Percentiles rank a stretch among this genome's conserved stretches.
Conservation (phyloP, 2,329 filamentous ascomycete species). For the Microsporum ferrugineum region DNA sequence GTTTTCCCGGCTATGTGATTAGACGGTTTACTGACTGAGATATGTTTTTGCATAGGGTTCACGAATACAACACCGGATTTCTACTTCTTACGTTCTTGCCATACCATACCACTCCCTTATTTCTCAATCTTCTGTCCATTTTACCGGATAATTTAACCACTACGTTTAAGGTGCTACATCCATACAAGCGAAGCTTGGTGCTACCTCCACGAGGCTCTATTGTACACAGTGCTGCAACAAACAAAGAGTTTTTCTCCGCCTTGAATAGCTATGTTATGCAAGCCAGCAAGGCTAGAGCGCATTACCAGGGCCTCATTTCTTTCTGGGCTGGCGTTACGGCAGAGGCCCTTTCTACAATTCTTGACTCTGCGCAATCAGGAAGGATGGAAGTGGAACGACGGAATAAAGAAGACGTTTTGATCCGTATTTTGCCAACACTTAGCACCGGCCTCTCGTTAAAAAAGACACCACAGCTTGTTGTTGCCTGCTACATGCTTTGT, state of each 20-base stretch:
- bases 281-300: conserved; percentile 57
- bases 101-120: conserved; percentile 77
- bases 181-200: conserved; percentile 68
- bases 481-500: conserved; percentile 85
- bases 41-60: conserved; percentile 48
- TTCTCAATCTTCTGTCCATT: conserved; percentile 76
- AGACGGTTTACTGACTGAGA: not conserved
- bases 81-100: conserved; percentile 81
- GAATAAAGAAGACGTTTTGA: conserved; percentile 64
- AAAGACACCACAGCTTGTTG: conserved; percentile 64
- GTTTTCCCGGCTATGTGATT: not conserved
- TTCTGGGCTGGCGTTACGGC: conserved; percentile 88
- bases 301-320: conserved; percentile 65
- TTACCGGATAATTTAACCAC: conserved; percentile 61
- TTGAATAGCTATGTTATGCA: conserved; percentile 71
- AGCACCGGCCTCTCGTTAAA: conserved; percentile 67
- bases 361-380: conserved; percentile 67
- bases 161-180: conserved; percentile 71
- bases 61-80: conserved; percentile 74
- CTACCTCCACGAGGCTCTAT: conserved; percentile 69
- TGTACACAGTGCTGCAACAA: conserved; percentile 71
- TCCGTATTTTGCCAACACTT: conserved; percentile 57
- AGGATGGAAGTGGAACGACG: conserved; percentile 64
- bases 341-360: conserved; percentile 70
- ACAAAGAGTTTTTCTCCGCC: conserved; percentile 60